Percentiles rank a stretch among this genome's conserved stretches.
These are phyloP conservation scores for Polymyxa betae DNA, from an alignment of 208 protist species.

Conservation along the genomic window DNA sequence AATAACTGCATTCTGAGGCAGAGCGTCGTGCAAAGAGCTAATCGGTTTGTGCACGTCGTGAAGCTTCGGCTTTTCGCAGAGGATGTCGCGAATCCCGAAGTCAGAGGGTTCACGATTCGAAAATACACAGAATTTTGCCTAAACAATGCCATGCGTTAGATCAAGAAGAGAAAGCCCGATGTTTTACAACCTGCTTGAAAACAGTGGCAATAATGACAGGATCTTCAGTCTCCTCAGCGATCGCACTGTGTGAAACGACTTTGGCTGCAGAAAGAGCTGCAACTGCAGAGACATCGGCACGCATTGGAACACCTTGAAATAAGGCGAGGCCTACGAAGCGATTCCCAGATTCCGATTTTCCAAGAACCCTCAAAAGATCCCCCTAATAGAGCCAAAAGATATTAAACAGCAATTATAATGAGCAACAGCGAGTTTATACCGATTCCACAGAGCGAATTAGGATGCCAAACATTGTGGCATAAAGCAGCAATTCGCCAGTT, in stretches of 20 bases:
- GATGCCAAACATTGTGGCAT: conserved; percentile 82
- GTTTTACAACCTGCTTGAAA: conserved; percentile 34
- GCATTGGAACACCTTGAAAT: conserved; percentile 74
- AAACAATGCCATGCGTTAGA: not conserved
- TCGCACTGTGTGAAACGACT: not conserved
- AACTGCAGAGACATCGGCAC: not conserved
- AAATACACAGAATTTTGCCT: conserved; percentile 36
- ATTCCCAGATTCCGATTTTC: conserved; percentile 74
- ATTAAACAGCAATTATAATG: too few relatives aligned
- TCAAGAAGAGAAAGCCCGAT: not conserved
- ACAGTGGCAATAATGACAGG: conserved; percentile 6
- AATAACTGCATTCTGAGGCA: conserved; percentile 64
- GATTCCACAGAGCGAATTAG: conserved; percentile 62
- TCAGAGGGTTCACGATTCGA: not conserved
- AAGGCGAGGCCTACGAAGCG: conserved; percentile 78
- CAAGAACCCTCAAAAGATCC: not conserved
- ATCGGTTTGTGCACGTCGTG: not conserved
- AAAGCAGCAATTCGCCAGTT: conserved; percentile 77
- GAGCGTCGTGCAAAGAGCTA: not conserved
- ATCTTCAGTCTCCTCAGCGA: conserved; percentile 1
- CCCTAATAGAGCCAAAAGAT: not conserved
- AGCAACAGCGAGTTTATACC: not conserved
- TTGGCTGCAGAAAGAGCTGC: not conserved
- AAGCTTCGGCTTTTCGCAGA: not conserved
- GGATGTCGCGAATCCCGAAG: not conserved